A percentile compares a stretch with the other conserved stretches of the same genome.
Evolutionary conservation across 2,329 filamentous ascomycete species (phyloP).

Genomic region (Sclerotinia borealis): DNA sequence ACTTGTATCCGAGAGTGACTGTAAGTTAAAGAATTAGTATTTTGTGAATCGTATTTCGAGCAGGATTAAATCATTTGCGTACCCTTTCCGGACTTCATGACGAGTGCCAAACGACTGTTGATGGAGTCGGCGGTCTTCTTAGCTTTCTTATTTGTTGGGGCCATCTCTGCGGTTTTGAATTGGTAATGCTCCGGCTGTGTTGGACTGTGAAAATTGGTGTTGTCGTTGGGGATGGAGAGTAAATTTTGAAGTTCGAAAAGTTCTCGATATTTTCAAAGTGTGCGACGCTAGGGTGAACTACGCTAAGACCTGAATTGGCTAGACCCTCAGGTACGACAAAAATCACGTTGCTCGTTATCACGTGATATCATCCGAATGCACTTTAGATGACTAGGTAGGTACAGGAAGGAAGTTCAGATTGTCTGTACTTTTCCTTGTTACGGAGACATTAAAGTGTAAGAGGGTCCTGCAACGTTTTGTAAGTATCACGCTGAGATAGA

Average conservation of each 20-base stretch:
- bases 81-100: conserved; percentile 61
- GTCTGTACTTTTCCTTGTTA: not conserved
- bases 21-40: conserved; percentile 18
- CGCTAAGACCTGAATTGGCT: not conserved
- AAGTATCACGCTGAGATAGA: not conserved
- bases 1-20: conserved; percentile 89
- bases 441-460: not conserved
- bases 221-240: conserved; percentile 6
- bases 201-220: conserved; percentile 4
- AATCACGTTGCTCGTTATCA: too few relatives aligned
- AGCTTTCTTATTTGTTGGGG: conserved; percentile 54
- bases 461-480: not conserved
- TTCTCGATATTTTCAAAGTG: conserved; percentile 3
- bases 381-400: not conserved
- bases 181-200: conserved; percentile 33
- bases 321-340: fast-evolving
- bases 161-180: conserved; percentile 39
- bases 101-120: conserved; percentile 55
- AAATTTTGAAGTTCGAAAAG: not conserved
- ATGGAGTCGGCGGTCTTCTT: conserved; percentile 83
- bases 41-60: not conserved
- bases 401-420: not conserved
- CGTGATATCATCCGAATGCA: not conserved
- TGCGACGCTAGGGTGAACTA: not conserved
- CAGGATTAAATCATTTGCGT: conserved; percentile 11